These are phyloP conservation scores for Dipodascopsis uninucleata DNA, from an alignment of 805 yeast genomes.

Conservation along the genomic window DNA sequence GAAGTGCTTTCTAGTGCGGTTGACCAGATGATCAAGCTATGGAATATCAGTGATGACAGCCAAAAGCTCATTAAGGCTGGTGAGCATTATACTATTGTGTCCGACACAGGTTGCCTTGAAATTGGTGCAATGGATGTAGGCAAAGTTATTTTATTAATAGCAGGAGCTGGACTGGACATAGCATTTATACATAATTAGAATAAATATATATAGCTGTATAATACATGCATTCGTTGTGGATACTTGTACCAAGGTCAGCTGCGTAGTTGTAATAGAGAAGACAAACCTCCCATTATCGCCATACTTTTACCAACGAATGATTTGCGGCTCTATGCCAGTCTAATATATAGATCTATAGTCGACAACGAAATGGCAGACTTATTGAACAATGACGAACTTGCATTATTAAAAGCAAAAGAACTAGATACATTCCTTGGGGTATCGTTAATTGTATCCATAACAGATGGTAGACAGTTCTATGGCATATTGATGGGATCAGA, in stretches of 20 bases:
- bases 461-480: constrained; percentile 25
- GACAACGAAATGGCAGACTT: too few species aligned
- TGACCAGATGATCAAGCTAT: constrained; percentile 70
- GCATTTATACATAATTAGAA: too few species aligned
- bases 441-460: constrained; percentile 16
- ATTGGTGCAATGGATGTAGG: constrained; percentile 33
- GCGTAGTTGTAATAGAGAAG: too few species aligned
- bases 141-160: constrained; percentile 47
- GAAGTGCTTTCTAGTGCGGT: constrained; percentile 61
- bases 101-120: constrained; percentile 82
- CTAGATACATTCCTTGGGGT: constrained; percentile 19
- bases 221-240: too few species aligned
- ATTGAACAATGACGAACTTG: too few species aligned
- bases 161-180: constrained; percentile 79
- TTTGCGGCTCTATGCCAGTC: too few species aligned
- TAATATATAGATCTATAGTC: too few species aligned
- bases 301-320: too few species aligned
- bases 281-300: too few species aligned
- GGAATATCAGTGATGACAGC: constrained; percentile 46
- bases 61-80: constrained; percentile 36
- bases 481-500: constrained; percentile 27
- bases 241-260: too few species aligned
- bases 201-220: too few species aligned
- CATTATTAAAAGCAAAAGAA: too few species aligned
- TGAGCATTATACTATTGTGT: constrained; percentile 68